These are phyloP conservation scores for Russula abietina DNA, from an alignment of 768 basidiomycete genomes.

Conservation along the genomic window DNA sequence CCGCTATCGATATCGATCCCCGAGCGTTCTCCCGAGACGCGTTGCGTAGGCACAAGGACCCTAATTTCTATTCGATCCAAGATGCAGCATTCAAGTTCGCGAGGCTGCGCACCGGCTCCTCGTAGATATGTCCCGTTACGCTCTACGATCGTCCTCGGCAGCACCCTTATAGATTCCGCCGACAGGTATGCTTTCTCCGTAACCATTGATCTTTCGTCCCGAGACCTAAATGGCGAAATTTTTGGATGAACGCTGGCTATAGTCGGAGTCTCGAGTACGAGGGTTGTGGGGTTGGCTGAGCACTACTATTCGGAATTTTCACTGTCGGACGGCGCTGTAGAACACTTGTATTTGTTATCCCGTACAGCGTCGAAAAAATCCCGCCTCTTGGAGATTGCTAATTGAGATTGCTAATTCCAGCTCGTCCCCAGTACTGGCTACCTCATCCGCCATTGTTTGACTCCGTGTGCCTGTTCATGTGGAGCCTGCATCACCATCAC, in stretches of 20 bases:
- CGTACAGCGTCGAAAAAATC: constrained; percentile 36
- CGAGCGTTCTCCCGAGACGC: constrained; percentile 59
- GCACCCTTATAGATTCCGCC: constrained; percentile 50
- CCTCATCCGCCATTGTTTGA: constrained; percentile 53
- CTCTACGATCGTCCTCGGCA: constrained; percentile 43
- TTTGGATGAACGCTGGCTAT: no score
- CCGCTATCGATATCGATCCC: constrained; percentile 50
- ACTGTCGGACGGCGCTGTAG: constrained; percentile 50
- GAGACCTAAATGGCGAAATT: no score
- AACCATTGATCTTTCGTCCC: constrained; percentile 25
- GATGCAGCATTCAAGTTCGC: constrained; percentile 48
- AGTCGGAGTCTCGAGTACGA: no score
- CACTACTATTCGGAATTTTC: constrained; percentile 32
- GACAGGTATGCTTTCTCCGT: constrained; percentile 36
- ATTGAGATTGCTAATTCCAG: constrained; percentile 1
- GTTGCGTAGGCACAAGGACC: constrained; percentile 61
- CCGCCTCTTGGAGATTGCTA: neutral
- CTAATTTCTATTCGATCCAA: constrained; percentile 52
- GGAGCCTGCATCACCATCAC: constrained; percentile 26
- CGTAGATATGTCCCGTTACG: constrained; percentile 43
- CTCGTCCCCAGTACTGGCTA: constrained; percentile 42
- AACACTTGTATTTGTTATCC: constrained; percentile 49
- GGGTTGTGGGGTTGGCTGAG: constrained; percentile 42
- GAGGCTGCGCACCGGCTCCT: constrained; percentile 38
- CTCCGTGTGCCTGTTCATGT: constrained; percentile 41